A percentile compares a stretch with the other conserved stretches of the same genome.
Evolutionary conservation across 257 asterid species (phyloP).

Genomic region (Solanum lignicaule): DNA sequence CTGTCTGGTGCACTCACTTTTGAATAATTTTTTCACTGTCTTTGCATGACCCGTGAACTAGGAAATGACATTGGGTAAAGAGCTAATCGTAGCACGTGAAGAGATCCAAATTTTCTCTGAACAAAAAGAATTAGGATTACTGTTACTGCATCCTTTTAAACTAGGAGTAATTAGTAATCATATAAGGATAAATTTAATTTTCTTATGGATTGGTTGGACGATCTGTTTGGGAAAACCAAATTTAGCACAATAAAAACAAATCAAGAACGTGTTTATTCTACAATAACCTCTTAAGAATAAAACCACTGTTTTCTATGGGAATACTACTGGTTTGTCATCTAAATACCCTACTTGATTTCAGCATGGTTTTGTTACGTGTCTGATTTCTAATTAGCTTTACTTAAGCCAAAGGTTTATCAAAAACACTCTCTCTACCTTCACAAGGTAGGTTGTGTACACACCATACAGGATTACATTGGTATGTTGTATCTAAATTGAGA

Average conservation of each 20-base stretch:
- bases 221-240: background rate
- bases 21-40: background rate
- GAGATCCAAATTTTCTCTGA: background rate
- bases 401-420: background rate
- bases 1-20: background rate
- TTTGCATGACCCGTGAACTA: constrained; percentile 6
- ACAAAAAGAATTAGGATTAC: background rate
- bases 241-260: background rate
- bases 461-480: background rate
- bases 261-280: background rate
- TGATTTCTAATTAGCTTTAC: background rate
- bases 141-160: too few species aligned
- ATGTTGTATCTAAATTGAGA: background rate
- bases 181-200: background rate
- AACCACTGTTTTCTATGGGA: background rate
- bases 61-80: background rate
- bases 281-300: too few species aligned
- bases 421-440: background rate
- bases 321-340: background rate
- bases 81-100: background rate
- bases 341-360: background rate
- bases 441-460: background rate
- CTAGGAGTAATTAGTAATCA: too few species aligned
- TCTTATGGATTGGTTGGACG: background rate
- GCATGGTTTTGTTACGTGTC: background rate